These are phyloP conservation scores for Amylostereum chailletii DNA, from an alignment of 1,284 basidiomycete species.

Conservation along the genomic window DNA sequence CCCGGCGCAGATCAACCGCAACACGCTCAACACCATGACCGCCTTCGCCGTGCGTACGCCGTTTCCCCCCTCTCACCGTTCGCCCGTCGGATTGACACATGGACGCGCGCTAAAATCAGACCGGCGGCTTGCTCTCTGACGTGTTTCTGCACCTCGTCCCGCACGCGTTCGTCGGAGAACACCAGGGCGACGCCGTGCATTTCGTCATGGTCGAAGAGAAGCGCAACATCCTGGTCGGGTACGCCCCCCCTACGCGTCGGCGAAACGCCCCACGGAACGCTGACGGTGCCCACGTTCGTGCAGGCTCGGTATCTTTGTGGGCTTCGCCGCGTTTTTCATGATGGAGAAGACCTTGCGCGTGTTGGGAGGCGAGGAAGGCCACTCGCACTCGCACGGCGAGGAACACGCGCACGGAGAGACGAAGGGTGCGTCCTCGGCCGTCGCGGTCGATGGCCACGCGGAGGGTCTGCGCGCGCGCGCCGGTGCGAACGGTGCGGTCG, in stretches of 20 bases:
- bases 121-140: conserved; percentile 83
- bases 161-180: conserved; percentile 84
- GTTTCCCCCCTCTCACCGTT: too few relatives aligned
- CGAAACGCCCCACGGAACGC: neutral
- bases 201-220: conserved; percentile 82
- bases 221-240: conserved; percentile 84
- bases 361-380: conserved; percentile 50
- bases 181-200: conserved; percentile 57
- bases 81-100: conserved; percentile 6
- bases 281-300: conserved; percentile 10
- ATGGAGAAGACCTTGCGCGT: conserved; percentile 87
- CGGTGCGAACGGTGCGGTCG: conserved; percentile 21
- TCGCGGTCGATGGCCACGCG: conserved; percentile 16
- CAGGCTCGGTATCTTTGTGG: conserved; percentile 74
- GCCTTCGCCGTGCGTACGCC: conserved; percentile 61
- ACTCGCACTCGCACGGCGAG: conserved; percentile 31
- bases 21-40: conserved; percentile 87
- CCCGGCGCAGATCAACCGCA: conserved; percentile 72
- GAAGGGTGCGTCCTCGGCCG: conserved; percentile 10
- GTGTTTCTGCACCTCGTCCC: conserved; percentile 86
- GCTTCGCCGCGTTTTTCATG: conserved; percentile 82
- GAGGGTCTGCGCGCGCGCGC: conserved; percentile 25
- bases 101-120: conserved; percentile 34
- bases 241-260: conserved; percentile 13
- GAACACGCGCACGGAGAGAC: conserved; percentile 39